Evolutionary conservation across 2,329 filamentous ascomycete genomes (phyloP).

Genomic region (Exophiala xenobiotica): DNA sequence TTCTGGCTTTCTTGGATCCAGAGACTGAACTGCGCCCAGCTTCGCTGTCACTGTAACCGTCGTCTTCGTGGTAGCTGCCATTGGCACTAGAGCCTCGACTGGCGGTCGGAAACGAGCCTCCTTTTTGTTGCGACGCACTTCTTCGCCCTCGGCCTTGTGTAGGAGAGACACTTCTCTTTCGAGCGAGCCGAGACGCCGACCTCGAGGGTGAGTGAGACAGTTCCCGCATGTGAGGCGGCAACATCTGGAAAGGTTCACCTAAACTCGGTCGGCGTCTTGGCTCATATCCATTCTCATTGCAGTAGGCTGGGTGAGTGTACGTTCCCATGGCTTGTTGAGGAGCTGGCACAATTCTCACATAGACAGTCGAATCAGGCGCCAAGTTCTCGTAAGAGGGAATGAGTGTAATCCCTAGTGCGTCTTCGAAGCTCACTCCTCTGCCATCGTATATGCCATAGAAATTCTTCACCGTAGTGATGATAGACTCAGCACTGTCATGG

Average conservation of each 20-base stretch:
- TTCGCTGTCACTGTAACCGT: conserved; percentile 85
- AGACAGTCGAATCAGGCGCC: conserved; percentile 85
- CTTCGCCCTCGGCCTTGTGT: conserved; percentile 67
- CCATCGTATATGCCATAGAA: conserved; percentile 94
- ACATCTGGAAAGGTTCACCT: conserved; percentile 65
- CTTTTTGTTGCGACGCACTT: conserved; percentile 75
- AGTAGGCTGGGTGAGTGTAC: conserved; percentile 48
- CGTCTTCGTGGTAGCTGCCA: conserved; percentile 66
- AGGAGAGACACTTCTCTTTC: conserved; percentile 77
- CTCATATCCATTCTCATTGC: conserved; percentile 50
- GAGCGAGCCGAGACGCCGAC: conserved; percentile 68
- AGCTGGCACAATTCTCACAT: conserved; percentile 75
- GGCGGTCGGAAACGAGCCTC: conserved; percentile 62
- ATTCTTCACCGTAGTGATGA: conserved; percentile 97
- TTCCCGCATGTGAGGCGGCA: conserved; percentile 56
- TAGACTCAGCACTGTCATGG: conserved; percentile 95
- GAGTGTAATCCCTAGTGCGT: conserved; percentile 81
- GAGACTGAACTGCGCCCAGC: conserved; percentile 71
- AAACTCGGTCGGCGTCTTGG: conserved; percentile 57
- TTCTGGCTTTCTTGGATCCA: conserved; percentile 71
- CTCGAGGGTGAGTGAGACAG: conserved; percentile 64
- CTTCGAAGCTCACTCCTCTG: conserved; percentile 91
- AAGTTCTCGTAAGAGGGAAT: conserved; percentile 98
- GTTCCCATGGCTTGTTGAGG: conserved; percentile 50
- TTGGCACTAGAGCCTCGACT: conserved; percentile 63